A percentile compares a stretch with the other conserved stretches of the same genome.
Evolutionary conservation across 495 filamentous ascomycete genomes (phyloP).

Genomic region (Aspergillus affinis): DNA sequence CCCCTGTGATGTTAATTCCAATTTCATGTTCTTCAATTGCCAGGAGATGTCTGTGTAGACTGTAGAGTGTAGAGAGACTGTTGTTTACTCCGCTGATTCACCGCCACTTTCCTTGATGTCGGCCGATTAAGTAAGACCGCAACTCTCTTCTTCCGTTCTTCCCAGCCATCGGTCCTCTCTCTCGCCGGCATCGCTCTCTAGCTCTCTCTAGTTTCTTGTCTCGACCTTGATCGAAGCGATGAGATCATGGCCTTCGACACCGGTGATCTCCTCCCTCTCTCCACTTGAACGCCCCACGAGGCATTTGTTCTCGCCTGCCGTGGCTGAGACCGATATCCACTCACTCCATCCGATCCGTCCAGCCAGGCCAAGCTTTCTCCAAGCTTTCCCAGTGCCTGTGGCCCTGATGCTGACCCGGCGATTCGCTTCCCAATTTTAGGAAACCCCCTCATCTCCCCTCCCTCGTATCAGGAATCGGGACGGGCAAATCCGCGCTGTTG

Average conservation of each 20-base stretch:
- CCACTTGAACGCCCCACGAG: background rate
- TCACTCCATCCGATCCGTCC: background rate
- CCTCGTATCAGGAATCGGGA: background rate
- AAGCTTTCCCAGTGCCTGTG: slow-evolving; percentile 17
- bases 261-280: background rate
- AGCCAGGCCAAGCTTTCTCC: slow-evolving; percentile 24
- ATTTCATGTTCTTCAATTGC: slow-evolving; percentile 2
- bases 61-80: too few species aligned
- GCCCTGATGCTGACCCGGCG: slow-evolving; percentile 2
- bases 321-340: slow-evolving; percentile 2
- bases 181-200: too few species aligned
- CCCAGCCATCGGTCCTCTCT: background rate
- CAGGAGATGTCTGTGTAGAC: background rate
- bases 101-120: slow-evolving; percentile 7
- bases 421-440: slow-evolving; percentile 14
- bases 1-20: slow-evolving; percentile 5
- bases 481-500: background rate
- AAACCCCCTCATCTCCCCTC: background rate
- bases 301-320: background rate
- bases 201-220: too few species aligned
- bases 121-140: background rate
- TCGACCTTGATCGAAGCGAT: background rate
- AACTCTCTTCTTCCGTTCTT: background rate
- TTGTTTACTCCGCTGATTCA: background rate
- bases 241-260: background rate